phyloP scores from a whole-genome alignment of 2,329 filamentous ascomycete genomes.

The Fusarium heterosporum region DNA sequence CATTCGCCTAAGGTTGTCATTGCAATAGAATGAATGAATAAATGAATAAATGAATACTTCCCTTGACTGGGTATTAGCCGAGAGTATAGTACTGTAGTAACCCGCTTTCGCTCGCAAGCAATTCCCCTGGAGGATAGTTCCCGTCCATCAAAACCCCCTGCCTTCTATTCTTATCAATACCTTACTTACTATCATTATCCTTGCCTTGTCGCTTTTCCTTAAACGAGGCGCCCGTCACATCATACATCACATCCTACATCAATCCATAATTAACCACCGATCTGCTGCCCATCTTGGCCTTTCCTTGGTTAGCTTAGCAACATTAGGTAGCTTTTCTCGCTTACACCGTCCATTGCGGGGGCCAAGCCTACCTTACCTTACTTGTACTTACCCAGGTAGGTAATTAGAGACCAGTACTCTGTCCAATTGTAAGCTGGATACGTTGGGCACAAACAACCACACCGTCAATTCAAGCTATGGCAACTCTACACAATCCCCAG shows the following conservation, averaged over 20 bases:
- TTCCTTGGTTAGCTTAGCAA: constrained; percentile 7
- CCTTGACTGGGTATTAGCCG: neutral
- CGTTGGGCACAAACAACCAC: constrained; percentile 42
- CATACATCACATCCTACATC: neutral
- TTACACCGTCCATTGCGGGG: constrained; percentile 15
- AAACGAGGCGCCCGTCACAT: constrained; percentile 16
- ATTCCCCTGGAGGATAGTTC: constrained; percentile 34
- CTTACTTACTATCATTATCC: constrained; percentile 11
- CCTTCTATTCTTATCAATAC: constrained; percentile 5
- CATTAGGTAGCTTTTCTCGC: neutral
- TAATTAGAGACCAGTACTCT: neutral
- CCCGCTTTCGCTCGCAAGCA: constrained; percentile 37
- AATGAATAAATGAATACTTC: too few relatives aligned
- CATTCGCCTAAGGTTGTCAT: constrained; percentile 11
- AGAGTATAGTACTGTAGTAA: neutral
- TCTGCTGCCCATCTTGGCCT: constrained; percentile 34
- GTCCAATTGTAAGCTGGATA: constrained; percentile 11
- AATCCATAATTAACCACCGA: constrained; percentile 18
- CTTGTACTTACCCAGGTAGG: neutral
- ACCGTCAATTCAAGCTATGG: constrained; percentile 17
- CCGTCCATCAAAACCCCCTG: constrained; percentile 19
- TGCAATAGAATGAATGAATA: too few relatives aligned
- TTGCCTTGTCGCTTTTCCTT: constrained; percentile 17
- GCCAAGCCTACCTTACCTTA: constrained; percentile 9
- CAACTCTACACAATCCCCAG: constrained; percentile 3